Percentiles rank a stretch among this genome's conserved stretches.
phyloP scores from a whole-genome alignment of 345 rosid genomes.

The Corchorus capsularis region DNA sequence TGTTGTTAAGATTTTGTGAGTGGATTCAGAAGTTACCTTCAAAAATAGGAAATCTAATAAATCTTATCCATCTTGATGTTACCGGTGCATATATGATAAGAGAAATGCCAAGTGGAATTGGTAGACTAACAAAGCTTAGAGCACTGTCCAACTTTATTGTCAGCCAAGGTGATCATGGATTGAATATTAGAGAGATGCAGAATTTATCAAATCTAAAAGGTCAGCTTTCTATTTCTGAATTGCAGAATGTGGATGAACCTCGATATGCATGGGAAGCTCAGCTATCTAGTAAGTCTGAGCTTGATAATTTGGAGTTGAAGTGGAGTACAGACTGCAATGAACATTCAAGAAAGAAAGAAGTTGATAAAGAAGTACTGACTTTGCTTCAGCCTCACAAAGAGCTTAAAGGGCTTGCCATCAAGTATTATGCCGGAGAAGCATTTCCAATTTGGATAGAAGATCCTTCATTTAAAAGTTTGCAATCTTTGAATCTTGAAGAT shows the following conservation, averaged over 20 bases:
- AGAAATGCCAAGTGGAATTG: conserved; percentile 29
- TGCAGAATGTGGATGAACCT: conserved; percentile 9
- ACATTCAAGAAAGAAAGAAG: not conserved
- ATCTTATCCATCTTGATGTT: conserved; percentile 34
- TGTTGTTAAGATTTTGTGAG: conserved; percentile 17
- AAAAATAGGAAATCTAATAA: conserved; percentile 17
- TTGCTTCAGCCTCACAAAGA: not conserved
- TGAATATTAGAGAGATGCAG: conserved; percentile 22
- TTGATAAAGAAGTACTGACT: not conserved
- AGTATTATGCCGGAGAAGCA: not conserved
- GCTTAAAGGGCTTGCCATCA: not conserved
- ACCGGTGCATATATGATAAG: not conserved
- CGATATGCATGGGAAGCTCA: not conserved
- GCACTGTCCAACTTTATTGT: conserved; percentile 27
- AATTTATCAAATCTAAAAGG: conserved; percentile 26
- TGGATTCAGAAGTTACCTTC: conserved; percentile 20
- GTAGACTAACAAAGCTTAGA: conserved; percentile 18
- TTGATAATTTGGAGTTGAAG: not conserved
- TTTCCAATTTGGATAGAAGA: conserved; percentile 11
- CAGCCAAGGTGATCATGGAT: not conserved
- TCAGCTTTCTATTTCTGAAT: not conserved
- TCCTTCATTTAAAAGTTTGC: not conserved
- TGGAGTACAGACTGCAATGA: not conserved
- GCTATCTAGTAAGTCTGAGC: not conserved
- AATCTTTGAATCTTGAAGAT: not conserved